These are phyloP conservation scores for Colletotrichum viniferum DNA, from an alignment of 2,329 filamentous ascomycete genomes.

Conservation along the genomic window DNA sequence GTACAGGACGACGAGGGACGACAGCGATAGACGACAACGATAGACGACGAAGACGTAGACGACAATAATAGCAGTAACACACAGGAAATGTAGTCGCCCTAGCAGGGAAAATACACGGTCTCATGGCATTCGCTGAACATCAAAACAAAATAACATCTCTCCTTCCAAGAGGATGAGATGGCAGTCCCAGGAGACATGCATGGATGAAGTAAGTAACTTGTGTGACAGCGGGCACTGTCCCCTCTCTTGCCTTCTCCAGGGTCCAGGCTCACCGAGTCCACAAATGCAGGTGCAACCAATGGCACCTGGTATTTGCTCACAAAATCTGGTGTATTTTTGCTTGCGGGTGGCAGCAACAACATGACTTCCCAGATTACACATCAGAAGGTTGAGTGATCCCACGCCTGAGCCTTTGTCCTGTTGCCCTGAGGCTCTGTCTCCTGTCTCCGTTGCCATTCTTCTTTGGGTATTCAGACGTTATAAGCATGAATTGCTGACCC, in stretches of 20 bases:
- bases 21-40: neutral
- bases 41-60: too few species aligned
- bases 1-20: neutral
- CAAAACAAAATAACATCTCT: neutral
- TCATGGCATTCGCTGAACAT: neutral
- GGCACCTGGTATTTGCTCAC: constrained; percentile 1
- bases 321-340: constrained; percentile 20
- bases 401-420: neutral
- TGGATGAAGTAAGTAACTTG: neutral
- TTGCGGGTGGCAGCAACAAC: constrained; percentile 5
- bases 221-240: constrained; percentile 8
- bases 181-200: neutral
- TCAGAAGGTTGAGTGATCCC: neutral
- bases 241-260: neutral
- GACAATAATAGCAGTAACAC: neutral
- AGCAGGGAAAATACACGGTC: neutral
- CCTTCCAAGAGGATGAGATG: neutral
- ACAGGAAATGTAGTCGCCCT: neutral
- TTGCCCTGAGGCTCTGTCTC: too few species aligned
- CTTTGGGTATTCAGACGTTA: neutral
- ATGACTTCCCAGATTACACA: constrained; percentile 15
- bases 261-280: constrained; percentile 9
- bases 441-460: neutral
- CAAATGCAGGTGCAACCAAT: constrained; percentile 4
- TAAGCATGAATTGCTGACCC: constrained; percentile 13